Evolutionary conservation across 805 yeast genomes (phyloP), one percentile per base, ranked within the genome.

Genomic region (Kazachstania africana): DNA sequence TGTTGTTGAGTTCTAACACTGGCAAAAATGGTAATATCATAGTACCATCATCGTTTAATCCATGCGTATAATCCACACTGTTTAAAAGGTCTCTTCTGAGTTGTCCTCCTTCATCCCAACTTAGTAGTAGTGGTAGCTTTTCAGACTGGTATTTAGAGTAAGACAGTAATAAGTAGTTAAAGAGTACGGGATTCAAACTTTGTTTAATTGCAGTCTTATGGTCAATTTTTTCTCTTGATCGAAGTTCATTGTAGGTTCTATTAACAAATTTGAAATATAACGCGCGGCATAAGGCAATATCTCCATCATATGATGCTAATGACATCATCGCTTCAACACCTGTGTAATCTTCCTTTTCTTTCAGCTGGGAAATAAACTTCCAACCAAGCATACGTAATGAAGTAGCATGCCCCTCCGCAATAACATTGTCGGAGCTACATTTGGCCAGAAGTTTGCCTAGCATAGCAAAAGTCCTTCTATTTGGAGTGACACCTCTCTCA

Each of bases 231-330:
- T n/a, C n/a, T n/a, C n/a, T n/a, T n/a, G n/a, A n/a, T n/a, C n/a
- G n/a, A n/a, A n/a, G n/a, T n/a, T n/a, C n/a, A 15, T 37, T 37
- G 28, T 38, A 49, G 32, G 42, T 41, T n/a, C 62, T 47, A 32
- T 59, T 58, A 36, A 58, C 53, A 36, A 69, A 59, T 38, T 65
- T 65, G 34, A 60, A 55, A 53, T 69, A 79, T 22, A 80, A 50
- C 0, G 88, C 83, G 43, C 97, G 65, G 1, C 82, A 64, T 27
- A 83, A 60, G 5, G 72, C 61, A 13, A 80, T 55, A 50, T 87
- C 95, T 0, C 94, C 91, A 45, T 85, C 85, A 36, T 65, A 64
- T 0, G 84, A 78, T n/a, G 91, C 72, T 28, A 88, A 56, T 38
- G 76, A 68, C 59, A 88, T 64, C 74, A 88, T 75, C 12, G 73